Percentiles rank a stretch among this genome's conserved stretches.
phyloP scores from a whole-genome alignment of 2,329 filamentous ascomycete genomes.

The Drechslerella coelobrocha region DNA sequence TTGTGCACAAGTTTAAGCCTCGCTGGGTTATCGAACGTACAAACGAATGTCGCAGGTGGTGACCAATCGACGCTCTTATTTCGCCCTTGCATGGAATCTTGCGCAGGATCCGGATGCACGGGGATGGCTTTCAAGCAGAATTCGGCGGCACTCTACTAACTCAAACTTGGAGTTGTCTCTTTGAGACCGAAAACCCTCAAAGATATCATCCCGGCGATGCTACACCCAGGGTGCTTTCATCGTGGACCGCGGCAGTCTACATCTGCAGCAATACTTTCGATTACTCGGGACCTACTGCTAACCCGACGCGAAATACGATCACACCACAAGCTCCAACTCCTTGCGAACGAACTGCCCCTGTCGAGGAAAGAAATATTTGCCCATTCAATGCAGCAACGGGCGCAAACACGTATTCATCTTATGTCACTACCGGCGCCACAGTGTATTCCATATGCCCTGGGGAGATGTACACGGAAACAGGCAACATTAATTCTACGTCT shows the following conservation, averaged over 20 bases:
- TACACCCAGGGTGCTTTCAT: not conserved
- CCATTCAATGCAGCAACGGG: not conserved
- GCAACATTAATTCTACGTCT: not conserved
- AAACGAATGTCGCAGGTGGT: not conserved
- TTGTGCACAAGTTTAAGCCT: conserved; percentile 11
- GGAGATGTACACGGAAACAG: not conserved
- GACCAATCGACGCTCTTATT: not conserved
- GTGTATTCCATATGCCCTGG: conserved; percentile 3
- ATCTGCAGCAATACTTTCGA: conserved; percentile 15
- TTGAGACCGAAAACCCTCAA: not conserved
- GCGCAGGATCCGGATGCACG: not conserved
- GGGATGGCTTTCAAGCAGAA: conserved; percentile 2
- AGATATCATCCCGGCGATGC: not conserved
- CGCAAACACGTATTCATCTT: not conserved
- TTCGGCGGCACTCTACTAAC: not conserved
- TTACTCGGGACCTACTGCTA: not conserved
- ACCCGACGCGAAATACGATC: conserved; percentile 7
- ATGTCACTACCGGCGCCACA: not conserved
- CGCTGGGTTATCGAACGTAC: not conserved
- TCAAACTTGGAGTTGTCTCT: conserved; percentile 5
- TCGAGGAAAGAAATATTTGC: not conserved
- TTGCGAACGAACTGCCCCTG: not conserved
- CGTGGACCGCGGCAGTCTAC: conserved; percentile 10
- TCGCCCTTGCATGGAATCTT: conserved; percentile 11
- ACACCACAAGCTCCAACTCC: not conserved